These are phyloP conservation scores for Kluyveromyces lactis DNA, from an alignment of 805 yeast species.

Conservation along the genomic window DNA sequence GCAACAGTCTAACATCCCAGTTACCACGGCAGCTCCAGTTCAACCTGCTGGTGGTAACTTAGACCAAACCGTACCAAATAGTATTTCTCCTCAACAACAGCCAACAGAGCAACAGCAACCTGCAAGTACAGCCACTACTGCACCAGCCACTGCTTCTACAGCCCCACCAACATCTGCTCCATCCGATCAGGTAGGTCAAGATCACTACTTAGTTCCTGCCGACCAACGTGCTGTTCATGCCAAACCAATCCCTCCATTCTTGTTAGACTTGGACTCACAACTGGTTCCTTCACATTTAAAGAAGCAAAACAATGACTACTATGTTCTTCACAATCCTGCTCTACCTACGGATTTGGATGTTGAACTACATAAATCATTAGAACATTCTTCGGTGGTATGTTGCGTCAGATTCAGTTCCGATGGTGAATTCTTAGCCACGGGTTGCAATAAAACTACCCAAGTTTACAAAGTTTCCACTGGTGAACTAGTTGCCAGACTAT, in stretches of 20 bases:
- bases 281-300: constrained; percentile 68
- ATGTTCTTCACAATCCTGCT: constrained; percentile 84
- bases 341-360: constrained; percentile 71
- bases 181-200: constrained; percentile 18
- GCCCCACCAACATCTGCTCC: constrained; percentile 24
- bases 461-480: constrained; percentile 91
- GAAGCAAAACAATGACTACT: constrained; percentile 78
- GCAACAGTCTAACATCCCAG: constrained; percentile 9
- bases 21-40: constrained; percentile 6
- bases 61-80: constrained; percentile 13
- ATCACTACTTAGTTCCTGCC: constrained; percentile 32
- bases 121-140: constrained; percentile 9
- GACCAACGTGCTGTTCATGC: constrained; percentile 41
- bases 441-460: constrained; percentile 93
- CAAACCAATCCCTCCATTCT: constrained; percentile 75
- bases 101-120: constrained; percentile 8
- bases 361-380: constrained; percentile 80
- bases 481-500: constrained; percentile 73
- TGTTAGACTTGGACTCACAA: constrained; percentile 70
- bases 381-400: constrained; percentile 92
- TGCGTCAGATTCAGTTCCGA: constrained; percentile 89
- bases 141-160: constrained; percentile 7
- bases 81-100: constrained; percentile 2
- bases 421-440: constrained; percentile 91
- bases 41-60: constrained; percentile 6